These are phyloP conservation scores for Claviceps spartinae DNA, from an alignment of 2,329 filamentous ascomycete genomes.

Conservation along the genomic window DNA sequence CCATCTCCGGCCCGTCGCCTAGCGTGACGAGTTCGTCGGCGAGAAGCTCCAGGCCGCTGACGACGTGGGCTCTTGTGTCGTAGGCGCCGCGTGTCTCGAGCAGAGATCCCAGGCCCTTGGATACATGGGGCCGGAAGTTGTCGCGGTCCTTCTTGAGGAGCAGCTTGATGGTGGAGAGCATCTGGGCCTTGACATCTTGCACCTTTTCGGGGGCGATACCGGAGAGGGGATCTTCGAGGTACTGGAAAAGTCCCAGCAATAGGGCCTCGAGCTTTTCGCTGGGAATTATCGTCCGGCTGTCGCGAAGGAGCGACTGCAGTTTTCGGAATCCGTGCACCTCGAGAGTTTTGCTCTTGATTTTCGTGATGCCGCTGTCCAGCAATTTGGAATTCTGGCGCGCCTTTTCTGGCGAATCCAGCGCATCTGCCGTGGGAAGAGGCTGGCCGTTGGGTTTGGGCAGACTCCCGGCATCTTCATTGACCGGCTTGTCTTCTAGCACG, in stretches of 20 bases:
- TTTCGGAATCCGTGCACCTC: conserved; percentile 73
- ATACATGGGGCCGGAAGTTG: conserved; percentile 53
- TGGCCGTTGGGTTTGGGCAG: conserved; percentile 16
- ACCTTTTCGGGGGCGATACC: conserved; percentile 48
- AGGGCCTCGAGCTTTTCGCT: conserved; percentile 58
- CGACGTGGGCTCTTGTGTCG: conserved; percentile 57
- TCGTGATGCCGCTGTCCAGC: conserved; percentile 60
- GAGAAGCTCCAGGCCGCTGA: conserved; percentile 59
- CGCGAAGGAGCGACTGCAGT: conserved; percentile 59
- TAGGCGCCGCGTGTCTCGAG: conserved; percentile 51
- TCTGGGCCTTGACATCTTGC: conserved; percentile 61
- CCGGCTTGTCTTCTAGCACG: conserved; percentile 45
- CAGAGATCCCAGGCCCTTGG: conserved; percentile 52
- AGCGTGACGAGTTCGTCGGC: conserved; percentile 57
- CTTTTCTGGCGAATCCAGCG: conserved; percentile 30
- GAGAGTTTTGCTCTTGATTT: conserved; percentile 57
- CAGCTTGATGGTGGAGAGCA: conserved; percentile 59
- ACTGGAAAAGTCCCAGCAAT: conserved; percentile 54
- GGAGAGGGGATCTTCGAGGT: conserved; percentile 48
- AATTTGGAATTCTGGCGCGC: conserved; percentile 45
- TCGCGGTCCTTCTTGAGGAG: conserved; percentile 55
- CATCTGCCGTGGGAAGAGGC: conserved; percentile 8
- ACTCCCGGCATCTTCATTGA: conserved; percentile 40
- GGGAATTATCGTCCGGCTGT: conserved; percentile 47
- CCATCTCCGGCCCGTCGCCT: conserved; percentile 48